Percentiles rank a stretch among this genome's conserved stretches.
Evolutionary conservation across 2,329 filamentous ascomycete species (phyloP).

Genomic region (Cladosporium cucumerinum): DNA sequence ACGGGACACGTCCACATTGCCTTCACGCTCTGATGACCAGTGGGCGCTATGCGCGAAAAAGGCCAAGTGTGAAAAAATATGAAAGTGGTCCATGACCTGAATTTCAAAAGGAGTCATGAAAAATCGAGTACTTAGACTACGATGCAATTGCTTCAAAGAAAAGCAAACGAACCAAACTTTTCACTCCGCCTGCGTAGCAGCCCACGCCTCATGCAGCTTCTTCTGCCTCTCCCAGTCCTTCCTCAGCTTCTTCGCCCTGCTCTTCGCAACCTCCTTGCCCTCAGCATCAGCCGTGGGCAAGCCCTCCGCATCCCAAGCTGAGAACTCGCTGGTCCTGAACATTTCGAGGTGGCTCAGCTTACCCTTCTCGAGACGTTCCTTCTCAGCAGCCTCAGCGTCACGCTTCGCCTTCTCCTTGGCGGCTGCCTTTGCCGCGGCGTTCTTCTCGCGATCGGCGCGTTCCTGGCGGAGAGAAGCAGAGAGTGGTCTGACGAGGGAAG

Average conservation of each 20-base stretch:
- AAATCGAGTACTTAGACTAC: not conserved
- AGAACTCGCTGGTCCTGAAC: conserved; percentile 61
- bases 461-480: conserved; percentile 51
- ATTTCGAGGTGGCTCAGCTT: conserved; percentile 57
- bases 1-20: too few relatives aligned
- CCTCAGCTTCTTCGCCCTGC: conserved; percentile 71
- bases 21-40: too few relatives aligned
- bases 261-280: conserved; percentile 78
- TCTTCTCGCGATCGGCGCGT: conserved; percentile 51
- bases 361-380: conserved; percentile 52
- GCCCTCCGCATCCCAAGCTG: conserved; percentile 78
- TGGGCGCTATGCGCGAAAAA: too few relatives aligned
- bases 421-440: conserved; percentile 47
- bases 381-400: conserved; percentile 50
- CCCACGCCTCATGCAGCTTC: conserved; percentile 69
- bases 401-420: conserved; percentile 50
- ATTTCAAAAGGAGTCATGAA: not conserved
- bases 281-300: conserved; percentile 73
- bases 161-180: not conserved
- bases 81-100: too few relatives aligned
- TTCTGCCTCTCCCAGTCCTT: conserved; percentile 92
- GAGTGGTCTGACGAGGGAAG: conserved; percentile 69
- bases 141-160: not conserved
- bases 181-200: not conserved
- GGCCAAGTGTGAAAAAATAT: too few relatives aligned